Evolutionary conservation across 768 basidiomycete genomes (phyloP).

Genomic region (Stropharia rugosoannulata): DNA sequence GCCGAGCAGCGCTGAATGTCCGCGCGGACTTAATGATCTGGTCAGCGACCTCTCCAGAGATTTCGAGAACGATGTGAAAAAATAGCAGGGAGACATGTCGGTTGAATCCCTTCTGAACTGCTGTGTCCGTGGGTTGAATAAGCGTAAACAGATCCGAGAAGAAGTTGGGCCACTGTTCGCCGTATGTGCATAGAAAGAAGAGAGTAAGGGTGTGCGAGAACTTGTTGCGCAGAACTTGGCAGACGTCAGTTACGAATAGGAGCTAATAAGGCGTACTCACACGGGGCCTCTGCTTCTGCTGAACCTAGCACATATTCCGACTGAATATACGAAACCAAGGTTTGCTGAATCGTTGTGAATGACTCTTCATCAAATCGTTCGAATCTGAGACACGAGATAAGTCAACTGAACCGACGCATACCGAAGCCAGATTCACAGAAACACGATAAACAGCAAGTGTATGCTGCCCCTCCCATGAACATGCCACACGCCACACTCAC

Average conservation of each 20-base stretch:
- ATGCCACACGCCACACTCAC: conserved; percentile 42
- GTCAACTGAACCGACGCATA: neutral
- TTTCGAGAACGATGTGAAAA: conserved; percentile 90
- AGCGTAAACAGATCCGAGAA: conserved; percentile 77
- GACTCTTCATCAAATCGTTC: conserved; percentile 68
- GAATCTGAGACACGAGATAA: conserved; percentile 38
- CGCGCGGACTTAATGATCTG: conserved; percentile 89
- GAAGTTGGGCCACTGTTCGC: conserved; percentile 84
- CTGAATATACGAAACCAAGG: conserved; percentile 79
- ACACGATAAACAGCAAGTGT: neutral
- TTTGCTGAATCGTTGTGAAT: conserved; percentile 72
- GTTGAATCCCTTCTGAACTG: conserved; percentile 64
- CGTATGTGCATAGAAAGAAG: conserved; percentile 87
- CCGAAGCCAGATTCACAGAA: neutral
- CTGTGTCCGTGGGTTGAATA: conserved; percentile 60
- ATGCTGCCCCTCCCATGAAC: neutral
- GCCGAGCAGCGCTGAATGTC: conserved; percentile 64
- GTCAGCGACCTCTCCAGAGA: conserved; percentile 97
- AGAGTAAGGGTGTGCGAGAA: conserved; percentile 89
- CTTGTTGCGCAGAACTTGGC: conserved; percentile 87
- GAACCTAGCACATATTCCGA: conserved; percentile 85
- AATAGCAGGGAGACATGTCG: conserved; percentile 85
- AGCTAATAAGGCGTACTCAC: conserved; percentile 46
- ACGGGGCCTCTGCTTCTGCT: conserved; percentile 78
- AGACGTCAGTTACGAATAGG: conserved; percentile 3